Conservation (phyloP, 23 red algal genomes). For the Pyropia yezoensis region DNA sequence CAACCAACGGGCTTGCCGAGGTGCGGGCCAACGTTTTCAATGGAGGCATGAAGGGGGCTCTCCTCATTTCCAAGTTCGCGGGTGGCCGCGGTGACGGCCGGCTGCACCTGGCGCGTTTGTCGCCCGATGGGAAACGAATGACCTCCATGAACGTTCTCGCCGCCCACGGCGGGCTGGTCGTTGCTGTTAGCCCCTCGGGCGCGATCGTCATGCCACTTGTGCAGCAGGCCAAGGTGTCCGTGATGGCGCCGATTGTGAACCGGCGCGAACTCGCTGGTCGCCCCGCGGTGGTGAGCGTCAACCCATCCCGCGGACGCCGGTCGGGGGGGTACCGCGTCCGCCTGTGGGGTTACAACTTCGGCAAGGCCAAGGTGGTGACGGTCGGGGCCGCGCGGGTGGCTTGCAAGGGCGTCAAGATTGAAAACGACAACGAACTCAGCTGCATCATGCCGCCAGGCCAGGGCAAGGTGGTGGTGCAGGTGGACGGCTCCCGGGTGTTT, state of each 20-base stretch:
- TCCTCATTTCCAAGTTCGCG: constrained; percentile 53
- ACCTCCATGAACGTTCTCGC: constrained; percentile 34
- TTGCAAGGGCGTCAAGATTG: too few species aligned
- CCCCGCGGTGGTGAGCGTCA: constrained; percentile 42
- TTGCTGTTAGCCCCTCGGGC: constrained; percentile 29
- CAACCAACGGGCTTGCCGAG: constrained; percentile 46
- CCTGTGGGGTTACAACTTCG: constrained; percentile 39
- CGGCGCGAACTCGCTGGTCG: constrained; percentile 19
- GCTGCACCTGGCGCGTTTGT: constrained; percentile 22
- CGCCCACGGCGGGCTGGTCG: constrained; percentile 24
- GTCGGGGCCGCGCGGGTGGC: constrained; percentile 8
- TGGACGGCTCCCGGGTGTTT: too few species aligned
- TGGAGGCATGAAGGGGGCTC: constrained; percentile 32
- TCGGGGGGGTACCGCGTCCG: constrained; percentile 32
- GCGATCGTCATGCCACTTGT: constrained; percentile 53
- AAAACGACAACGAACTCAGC: too few species aligned
- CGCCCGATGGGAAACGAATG: constrained; percentile 9
- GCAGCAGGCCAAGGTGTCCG: constrained; percentile 49
- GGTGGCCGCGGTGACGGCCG: constrained; percentile 21
- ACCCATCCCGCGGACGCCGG: constrained; percentile 48
- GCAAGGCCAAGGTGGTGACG: constrained; percentile 23
- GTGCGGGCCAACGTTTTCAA: constrained; percentile 45
- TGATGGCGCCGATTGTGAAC: constrained; percentile 12
- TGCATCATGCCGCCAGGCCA: too few species aligned
- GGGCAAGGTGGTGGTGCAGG: too few species aligned